These are phyloP conservation scores for Mortierella sp. DNA, from an alignment of 371 early-diverging fungal genomes.

Conservation along the genomic window DNA sequence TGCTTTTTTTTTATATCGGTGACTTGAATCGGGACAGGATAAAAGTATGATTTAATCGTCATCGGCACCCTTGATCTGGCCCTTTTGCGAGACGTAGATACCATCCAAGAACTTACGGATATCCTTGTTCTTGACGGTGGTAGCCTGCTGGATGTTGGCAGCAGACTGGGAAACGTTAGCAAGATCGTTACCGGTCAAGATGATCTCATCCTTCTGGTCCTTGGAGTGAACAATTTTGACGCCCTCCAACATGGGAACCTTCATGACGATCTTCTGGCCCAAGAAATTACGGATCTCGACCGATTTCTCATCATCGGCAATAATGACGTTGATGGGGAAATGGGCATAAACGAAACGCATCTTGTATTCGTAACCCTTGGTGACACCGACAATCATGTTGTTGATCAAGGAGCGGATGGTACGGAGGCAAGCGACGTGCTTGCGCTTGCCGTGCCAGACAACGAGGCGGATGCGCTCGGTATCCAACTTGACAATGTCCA, in stretches of 20 bases:
- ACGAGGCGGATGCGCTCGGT: slow-evolving; percentile 83
- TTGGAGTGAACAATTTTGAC: slow-evolving; percentile 88
- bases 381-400: slow-evolving; percentile 99
- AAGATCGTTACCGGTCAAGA: slow-evolving; percentile 96
- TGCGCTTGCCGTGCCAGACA: slow-evolving; percentile 98
- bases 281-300: slow-evolving; percentile 99
- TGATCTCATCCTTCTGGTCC: slow-evolving; percentile 97
- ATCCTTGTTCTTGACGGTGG: slow-evolving; percentile 90
- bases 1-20: background rate
- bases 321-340: slow-evolving; percentile 99
- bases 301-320: slow-evolving; percentile 83
- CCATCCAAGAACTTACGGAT: slow-evolving; percentile 99
- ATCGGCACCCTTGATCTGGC: slow-evolving; percentile 20
- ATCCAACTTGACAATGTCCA: slow-evolving; percentile 86
- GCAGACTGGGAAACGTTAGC: slow-evolving; percentile 98
- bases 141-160: slow-evolving; percentile 91
- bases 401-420: slow-evolving; percentile 97
- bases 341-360: slow-evolving; percentile 99
- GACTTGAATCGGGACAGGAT: background rate
- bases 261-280: slow-evolving; percentile 97
- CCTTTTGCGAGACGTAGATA: slow-evolving; percentile 96
- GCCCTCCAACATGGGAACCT: slow-evolving; percentile 93
- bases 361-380: slow-evolving; percentile 99
- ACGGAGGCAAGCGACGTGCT: slow-evolving; percentile 98
- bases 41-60: background rate